Conservation (phyloP, 1,284 basidiomycete species). For the Cutaneotrichosporon cavernicola region DNA sequence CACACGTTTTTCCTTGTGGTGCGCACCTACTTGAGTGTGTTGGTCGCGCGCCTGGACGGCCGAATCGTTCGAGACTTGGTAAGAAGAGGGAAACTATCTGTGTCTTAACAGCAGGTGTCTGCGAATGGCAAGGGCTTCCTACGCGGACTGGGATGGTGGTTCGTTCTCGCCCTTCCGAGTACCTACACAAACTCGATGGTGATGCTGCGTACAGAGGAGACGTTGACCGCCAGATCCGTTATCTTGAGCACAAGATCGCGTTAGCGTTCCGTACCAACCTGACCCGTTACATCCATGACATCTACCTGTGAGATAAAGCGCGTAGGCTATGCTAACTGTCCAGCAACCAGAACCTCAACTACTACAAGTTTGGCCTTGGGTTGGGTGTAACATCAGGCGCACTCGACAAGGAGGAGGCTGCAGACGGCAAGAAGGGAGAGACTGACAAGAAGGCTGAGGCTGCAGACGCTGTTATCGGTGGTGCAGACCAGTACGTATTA, state of each 20-base stretch:
- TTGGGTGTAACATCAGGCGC: constrained; percentile 41
- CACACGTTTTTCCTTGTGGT: constrained; percentile 87
- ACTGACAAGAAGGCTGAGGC: constrained; percentile 8
- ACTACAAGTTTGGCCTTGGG: constrained; percentile 57
- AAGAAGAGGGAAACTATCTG: constrained; percentile 22
- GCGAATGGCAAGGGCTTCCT: constrained; percentile 83
- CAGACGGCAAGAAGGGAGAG: constrained; percentile 12
- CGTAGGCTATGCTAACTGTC: not conserved
- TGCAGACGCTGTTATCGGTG: constrained; percentile 59
- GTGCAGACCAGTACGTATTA: constrained; percentile 65
- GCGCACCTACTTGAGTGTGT: constrained; percentile 79
- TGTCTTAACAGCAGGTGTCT: constrained; percentile 58
- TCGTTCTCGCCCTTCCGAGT: constrained; percentile 82
- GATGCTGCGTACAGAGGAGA: constrained; percentile 18
- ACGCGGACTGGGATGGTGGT: constrained; percentile 82
- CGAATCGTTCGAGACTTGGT: constrained; percentile 85
- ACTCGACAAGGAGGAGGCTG: constrained; percentile 36
- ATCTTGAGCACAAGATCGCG: constrained; percentile 85
- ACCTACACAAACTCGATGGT: constrained; percentile 97
- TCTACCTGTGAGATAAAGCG: constrained; percentile 67
- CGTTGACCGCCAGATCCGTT: constrained; percentile 65
- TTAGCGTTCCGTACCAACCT: constrained; percentile 80
- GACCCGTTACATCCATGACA: constrained; percentile 86
- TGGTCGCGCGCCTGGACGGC: constrained; percentile 86
- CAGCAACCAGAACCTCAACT: constrained; percentile 56